Evolutionary conservation across 1,284 basidiomycete species (phyloP).

Genomic region (Coniferiporia weirii): DNA sequence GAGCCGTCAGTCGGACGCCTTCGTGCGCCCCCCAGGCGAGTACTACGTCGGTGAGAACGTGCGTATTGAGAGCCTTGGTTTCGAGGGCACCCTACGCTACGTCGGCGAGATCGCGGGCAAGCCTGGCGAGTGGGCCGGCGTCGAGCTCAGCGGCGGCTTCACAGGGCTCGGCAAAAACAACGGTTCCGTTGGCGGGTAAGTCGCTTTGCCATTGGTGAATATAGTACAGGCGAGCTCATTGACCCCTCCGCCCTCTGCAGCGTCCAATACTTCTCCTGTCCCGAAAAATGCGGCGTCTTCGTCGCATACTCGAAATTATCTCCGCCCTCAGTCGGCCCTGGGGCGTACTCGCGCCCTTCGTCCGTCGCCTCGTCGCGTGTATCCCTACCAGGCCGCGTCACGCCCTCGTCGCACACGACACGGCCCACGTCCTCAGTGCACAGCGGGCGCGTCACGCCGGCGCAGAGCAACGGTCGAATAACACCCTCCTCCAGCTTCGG

Average conservation of each 20-base stretch:
- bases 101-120: slow-evolving; percentile 84
- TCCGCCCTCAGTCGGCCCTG: slow-evolving; percentile 58
- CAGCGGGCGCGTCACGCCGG: slow-evolving; percentile 40
- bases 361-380: slow-evolving; percentile 73
- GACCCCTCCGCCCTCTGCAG: slow-evolving; percentile 32
- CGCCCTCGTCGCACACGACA: slow-evolving; percentile 27
- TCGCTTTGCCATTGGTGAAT: slow-evolving; percentile 6
- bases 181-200: slow-evolving; percentile 85
- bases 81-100: slow-evolving; percentile 77
- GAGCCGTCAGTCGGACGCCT: slow-evolving; percentile 60
- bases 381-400: slow-evolving; percentile 46
- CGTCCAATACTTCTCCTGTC: slow-evolving; percentile 83
- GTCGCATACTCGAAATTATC: slow-evolving; percentile 80
- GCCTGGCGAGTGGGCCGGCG: slow-evolving; percentile 84
- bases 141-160: slow-evolving; percentile 83
- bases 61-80: slow-evolving; percentile 77
- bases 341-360: slow-evolving; percentile 55
- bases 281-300: slow-evolving; percentile 87
- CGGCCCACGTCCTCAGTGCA: slow-evolving; percentile 25
- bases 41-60: slow-evolving; percentile 79
- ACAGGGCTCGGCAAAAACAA: slow-evolving; percentile 95
- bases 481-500: slow-evolving; percentile 27
- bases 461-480: slow-evolving; percentile 33
- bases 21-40: slow-evolving; percentile 38
- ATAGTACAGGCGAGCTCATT: neutral